Evolutionary conservation across 2,329 filamentous ascomycete species (phyloP), one percentile per base, ranked within the genome.

Genomic region (Pyrenophora graminea): DNA sequence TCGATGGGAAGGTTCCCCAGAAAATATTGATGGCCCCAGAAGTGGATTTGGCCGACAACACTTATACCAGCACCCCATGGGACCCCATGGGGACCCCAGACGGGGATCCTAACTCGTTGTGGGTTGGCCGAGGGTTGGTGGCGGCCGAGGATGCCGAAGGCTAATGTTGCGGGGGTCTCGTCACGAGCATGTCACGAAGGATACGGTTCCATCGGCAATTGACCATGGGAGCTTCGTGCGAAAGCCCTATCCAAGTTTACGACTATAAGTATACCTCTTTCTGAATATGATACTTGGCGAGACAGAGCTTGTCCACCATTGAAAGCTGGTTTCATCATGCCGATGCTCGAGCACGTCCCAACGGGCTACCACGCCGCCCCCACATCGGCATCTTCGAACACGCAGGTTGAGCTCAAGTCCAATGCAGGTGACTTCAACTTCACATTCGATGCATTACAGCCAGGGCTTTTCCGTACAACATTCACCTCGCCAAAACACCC

Each of bases 381-480:
- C 56, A 54, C 46, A 51, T 54, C 52, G 56, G 64, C 42, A 54
- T 62, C 38, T 42, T 45, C 39, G 9, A 32, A 53, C 57, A 39
- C 56, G 64, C 5, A 64, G 0, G 58, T 83, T 5, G 63, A 74
- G 37, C 73, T 85, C 30, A 69, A 70, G 37, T 80, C 77, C 5
- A 72, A 75, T 31, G 63, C 67, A 6, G 70, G 77, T 2, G 71
- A 66, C 21, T 76, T 84, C 52, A 70, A 78, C 13, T 90, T 89
- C 65, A 77, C 77, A 0, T 88, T 90, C 55, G 83, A 89, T 64
- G 78, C 82, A 0, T 61, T 90, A 25, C 79, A 81, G 13, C 76
- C 80, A 17, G 86, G 85, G 43, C 74, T 89, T 13, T 90, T 89
- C 71, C 78, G 86, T 36, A 87, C 86, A 1, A 86, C 84, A 0